Base-by-base conservation (phyloP, 106 monocot species). In the Xerophyta viscosa region DNA sequence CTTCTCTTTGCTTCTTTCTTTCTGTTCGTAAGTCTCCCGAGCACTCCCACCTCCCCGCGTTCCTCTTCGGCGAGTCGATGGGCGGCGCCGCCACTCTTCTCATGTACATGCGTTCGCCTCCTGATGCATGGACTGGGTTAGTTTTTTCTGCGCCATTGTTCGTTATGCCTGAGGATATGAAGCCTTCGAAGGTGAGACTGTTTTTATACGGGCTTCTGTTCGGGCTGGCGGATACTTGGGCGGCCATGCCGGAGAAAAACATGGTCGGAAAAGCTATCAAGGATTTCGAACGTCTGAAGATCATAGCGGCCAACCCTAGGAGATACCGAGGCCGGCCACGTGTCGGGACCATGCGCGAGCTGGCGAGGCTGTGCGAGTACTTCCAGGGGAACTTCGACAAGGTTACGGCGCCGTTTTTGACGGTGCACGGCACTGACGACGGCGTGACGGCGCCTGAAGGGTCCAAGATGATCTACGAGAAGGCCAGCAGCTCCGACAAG, bases 11-110 rank as follows among this genome's bases (percentile, higher is more conserved):
- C 54, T 94, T 83, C 75, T 94, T 88, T 75, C 54, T 68, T 37
- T 81, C 84, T 51, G 81, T 81, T 0, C 77, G 93, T n/a, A 46
- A 30, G 4, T 43, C 45, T 63, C 84, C 23, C 93, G 88, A 1
- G 83, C 93, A 24, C 88, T 94, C 75, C 64, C 88, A 27, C 75
- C 88, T 66, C 88, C n/a, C n/a, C n/a, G n/a, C n/a, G n/a, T n/a
- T n/a, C n/a, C n/a, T n/a, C n/a, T n/a, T n/a, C n/a, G n/a, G 93
- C 29, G 93, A 94, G 68, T 88, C 88, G 46, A 67, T 88, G 77
- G 93, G 93, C 31, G 77, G 84, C 14, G 72, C 75, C 30, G 84
- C 69, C 25, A 84, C 93, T 8, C 47, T 81, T 42, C 52, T 94
- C 39, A 78, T 84, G 61, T 94, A 78, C 57, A 64, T 94, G 52